Base-by-base conservation (phyloP, 768 basidiomycete genomes). In the Leccinum incarnatum region DNA sequence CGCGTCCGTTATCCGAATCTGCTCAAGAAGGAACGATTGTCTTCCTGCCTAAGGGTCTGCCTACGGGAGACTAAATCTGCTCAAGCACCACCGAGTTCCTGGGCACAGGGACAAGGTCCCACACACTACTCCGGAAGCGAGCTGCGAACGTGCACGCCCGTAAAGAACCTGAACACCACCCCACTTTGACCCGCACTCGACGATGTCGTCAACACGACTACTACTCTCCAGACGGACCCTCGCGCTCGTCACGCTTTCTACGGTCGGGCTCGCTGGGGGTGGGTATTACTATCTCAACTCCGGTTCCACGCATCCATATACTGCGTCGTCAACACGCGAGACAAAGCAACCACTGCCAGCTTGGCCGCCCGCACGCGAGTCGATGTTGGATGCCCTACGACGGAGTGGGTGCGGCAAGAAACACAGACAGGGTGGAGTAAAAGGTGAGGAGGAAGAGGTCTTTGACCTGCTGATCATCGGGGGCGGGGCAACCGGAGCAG, bases 401-500 rank as follows among this genome's bases (percentile, higher is more conserved):
- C 69, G 60, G 42, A 65, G 66, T n/a, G 58, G 50, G 25, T 9
- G 21, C 15, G 14, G 19, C 12, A 51, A 30, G 19, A 14, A 7
- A 17, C 21, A 1, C 4, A 19, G 21, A 21, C 30, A 5, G 11
- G 54, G 69, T 8, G 76, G 75, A 9, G 78, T 78, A n/a, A 79
- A 84, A 14, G 83, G 83, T 54, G 60, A 71, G 2, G 77, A 76
- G 2, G 78, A 80, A 19, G 80, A 86, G 14, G 82, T 84, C 60
- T 91, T 91, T 62, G 93, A 95, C 73, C 67, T 95, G 29, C 75
- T 95, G 53, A 77, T 98, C 64, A 86, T 98, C 34, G 96, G 95
- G 27, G 95, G 96, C 42, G 96, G 96, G 19, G 96, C 96, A 5
- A 98, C 95, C 2, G 96, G 96, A 51, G 91, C 95, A 0, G 96